phyloP scores from a whole-genome alignment of 140 eudicot species.

The Erigeron philadelphicus region DNA sequence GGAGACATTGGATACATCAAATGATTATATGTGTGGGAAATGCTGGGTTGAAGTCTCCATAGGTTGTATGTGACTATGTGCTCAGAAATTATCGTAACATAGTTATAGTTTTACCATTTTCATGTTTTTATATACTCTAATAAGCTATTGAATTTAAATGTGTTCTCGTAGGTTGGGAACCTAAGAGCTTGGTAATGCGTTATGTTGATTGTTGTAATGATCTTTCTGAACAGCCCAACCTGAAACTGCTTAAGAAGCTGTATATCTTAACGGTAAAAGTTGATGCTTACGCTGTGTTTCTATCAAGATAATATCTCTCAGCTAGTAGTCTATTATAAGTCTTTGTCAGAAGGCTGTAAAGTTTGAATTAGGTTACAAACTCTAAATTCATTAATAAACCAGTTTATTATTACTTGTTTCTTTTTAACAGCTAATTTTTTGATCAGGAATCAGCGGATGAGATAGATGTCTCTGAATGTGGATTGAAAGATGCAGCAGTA shows the following conservation, averaged over 20 bases:
- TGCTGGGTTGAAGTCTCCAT: conserved; percentile 65
- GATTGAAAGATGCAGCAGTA: conserved; percentile 70
- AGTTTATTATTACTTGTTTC: conserved; percentile 5
- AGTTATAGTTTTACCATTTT: background rate
- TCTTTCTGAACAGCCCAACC: conserved; percentile 66
- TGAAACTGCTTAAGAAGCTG: conserved; percentile 63
- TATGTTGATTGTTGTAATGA: conserved; percentile 73
- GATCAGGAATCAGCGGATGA: conserved; percentile 91
- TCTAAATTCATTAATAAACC: background rate
- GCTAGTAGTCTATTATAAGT: background rate
- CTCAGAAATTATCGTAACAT: background rate
- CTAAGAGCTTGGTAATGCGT: conserved; percentile 66
- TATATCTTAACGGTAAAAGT: conserved; percentile 65
- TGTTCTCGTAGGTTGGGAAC: conserved; percentile 58
- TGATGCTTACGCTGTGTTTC: conserved; percentile 6
- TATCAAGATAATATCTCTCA: background rate
- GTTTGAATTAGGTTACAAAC: background rate
- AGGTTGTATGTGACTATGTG: conserved; percentile 42
- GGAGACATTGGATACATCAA: conserved; percentile 41
- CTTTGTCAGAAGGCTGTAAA: background rate
- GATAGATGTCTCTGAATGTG: conserved; percentile 73
- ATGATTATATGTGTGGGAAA: conserved; percentile 37
- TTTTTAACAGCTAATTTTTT: background rate
- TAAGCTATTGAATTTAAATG: conserved; percentile 9
- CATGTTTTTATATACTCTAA: background rate